phyloP scores from a whole-genome alignment of 306 rosid genomes.

The Trifolium pratense region DNA sequence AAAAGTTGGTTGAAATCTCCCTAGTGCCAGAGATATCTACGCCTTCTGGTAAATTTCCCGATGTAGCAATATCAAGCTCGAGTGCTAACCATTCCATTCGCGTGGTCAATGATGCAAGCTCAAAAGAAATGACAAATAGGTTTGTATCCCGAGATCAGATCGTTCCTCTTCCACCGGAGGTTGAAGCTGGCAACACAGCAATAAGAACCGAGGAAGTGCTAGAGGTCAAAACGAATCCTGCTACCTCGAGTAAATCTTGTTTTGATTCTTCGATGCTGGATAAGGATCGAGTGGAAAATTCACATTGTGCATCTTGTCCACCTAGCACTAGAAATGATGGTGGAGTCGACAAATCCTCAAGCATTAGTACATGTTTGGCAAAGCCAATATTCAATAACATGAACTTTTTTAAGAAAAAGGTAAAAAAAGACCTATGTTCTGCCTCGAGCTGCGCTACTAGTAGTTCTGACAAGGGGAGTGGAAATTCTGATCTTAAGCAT shows the following conservation, averaged over 20 bases:
- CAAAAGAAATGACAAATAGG: slow-evolving; percentile 43
- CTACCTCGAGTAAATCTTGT: slow-evolving; percentile 51
- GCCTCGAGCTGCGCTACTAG: slow-evolving; percentile 51
- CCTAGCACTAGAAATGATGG: slow-evolving; percentile 51
- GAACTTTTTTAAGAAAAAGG: slow-evolving; percentile 67
- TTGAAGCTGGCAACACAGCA: slow-evolving; percentile 46
- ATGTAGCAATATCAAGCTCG: slow-evolving; percentile 43
- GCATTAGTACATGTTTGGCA: slow-evolving; percentile 59
- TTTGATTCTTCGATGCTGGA: slow-evolving; percentile 44
- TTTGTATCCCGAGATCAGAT: slow-evolving; percentile 56
- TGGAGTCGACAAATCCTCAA: slow-evolving; percentile 61
- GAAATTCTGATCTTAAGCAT: slow-evolving; percentile 48
- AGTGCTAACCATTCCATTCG: slow-evolving; percentile 46
- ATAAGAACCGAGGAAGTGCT: slow-evolving; percentile 46
- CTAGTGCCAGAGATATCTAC: slow-evolving; percentile 70
- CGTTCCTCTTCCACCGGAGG: slow-evolving; percentile 52
- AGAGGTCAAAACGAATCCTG: slow-evolving; percentile 46
- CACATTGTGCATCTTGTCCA: slow-evolving; percentile 52
- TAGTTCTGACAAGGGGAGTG: slow-evolving; percentile 53
- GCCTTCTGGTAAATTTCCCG: slow-evolving; percentile 52
- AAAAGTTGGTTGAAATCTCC: slow-evolving; percentile 80
- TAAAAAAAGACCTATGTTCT: slow-evolving; percentile 63
- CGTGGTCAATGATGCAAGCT: slow-evolving; percentile 39
- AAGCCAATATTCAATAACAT: slow-evolving; percentile 68
- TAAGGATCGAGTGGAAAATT: slow-evolving; percentile 50